phyloP scores from a whole-genome alignment of 352 stramenopile species.

The Phytophthora macrochlamydospora region DNA sequence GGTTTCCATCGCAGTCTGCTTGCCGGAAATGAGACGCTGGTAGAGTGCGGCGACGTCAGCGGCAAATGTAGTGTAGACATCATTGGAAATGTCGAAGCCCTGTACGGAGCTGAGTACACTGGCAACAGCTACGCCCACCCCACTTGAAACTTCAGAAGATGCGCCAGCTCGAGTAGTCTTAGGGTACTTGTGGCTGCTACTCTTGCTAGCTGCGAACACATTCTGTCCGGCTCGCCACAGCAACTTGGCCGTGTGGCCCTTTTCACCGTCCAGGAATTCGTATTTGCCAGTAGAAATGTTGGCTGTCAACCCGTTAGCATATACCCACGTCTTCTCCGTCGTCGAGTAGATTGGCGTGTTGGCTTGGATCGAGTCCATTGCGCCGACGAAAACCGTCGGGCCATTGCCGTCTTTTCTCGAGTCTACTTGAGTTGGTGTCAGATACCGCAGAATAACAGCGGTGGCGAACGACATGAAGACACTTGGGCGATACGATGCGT shows the following conservation, averaged over 20 bases:
- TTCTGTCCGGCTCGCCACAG: conserved; percentile 29
- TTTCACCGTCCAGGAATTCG: conserved; percentile 54
- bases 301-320: conserved; percentile 44
- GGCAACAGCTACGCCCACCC: conserved; percentile 40
- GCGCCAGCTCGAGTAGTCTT: conserved; percentile 33
- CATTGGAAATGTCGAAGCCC: conserved; percentile 48
- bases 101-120: conserved; percentile 41
- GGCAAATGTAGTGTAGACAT: conserved; percentile 47
- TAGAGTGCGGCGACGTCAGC: conserved; percentile 57
- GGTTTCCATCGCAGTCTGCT: conserved; percentile 42
- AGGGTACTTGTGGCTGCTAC: conserved; percentile 39
- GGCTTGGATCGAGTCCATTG: conserved; percentile 53
- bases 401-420: conserved; percentile 18
- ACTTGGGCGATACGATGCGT: conserved; percentile 32
- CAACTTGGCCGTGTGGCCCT: conserved; percentile 23
- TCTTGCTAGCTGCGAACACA: conserved; percentile 41
- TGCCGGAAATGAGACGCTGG: conserved; percentile 51
- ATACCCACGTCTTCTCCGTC: conserved; percentile 49
- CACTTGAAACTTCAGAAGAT: conserved; percentile 31
- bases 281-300: conserved; percentile 56
- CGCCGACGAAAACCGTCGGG: conserved; percentile 41
- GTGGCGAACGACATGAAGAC: conserved; percentile 57
- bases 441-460: conserved; percentile 49
- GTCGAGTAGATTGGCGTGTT: conserved; percentile 29
- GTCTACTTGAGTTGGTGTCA: conserved; percentile 49